phyloP scores from a whole-genome alignment of 441 rosid genomes.

The Isatis lusitanica region DNA sequence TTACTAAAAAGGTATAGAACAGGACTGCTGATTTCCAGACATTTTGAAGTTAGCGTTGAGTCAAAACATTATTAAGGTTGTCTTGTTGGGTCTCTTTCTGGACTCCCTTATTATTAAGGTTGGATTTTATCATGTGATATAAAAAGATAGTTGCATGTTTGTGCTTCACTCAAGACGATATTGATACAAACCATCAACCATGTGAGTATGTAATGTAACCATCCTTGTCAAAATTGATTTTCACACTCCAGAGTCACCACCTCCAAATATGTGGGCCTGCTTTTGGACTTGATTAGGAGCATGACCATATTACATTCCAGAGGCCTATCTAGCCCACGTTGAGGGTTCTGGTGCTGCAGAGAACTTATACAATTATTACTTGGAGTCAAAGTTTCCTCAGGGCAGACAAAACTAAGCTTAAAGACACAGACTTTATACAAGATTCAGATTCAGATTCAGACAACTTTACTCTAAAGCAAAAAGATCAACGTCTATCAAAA shows the following conservation, averaged over 20 bases:
- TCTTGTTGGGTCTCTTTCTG: background rate
- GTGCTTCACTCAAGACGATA: background rate
- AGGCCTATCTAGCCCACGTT: background rate
- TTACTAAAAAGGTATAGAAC: background rate
- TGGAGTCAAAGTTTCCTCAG: slow-evolving; percentile 31
- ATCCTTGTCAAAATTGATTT: background rate
- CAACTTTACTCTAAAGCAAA: slow-evolving; percentile 55
- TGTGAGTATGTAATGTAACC: background rate
- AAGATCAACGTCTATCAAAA: slow-evolving; percentile 3
- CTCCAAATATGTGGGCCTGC: slow-evolving; percentile 10
- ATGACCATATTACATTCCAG: background rate
- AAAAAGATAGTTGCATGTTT: background rate
- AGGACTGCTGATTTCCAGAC: background rate
- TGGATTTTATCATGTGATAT: background rate
- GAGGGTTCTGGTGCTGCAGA: background rate
- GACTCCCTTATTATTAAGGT: background rate
- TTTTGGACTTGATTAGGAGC: slow-evolving; percentile 4
- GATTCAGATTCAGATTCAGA: slow-evolving; percentile 22
- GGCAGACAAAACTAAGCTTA: slow-evolving; percentile 50
- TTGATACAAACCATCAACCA: background rate
- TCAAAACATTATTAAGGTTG: background rate
- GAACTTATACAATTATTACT: slow-evolving; percentile 18
- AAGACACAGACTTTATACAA: slow-evolving; percentile 41
- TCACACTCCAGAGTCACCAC: background rate
- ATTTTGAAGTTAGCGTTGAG: background rate